Percentiles rank a stretch among this genome's conserved stretches.
Evolutionary conservation across 108 stramenopile genomes (phyloP).

Genomic region (Cyclotella sp.): DNA sequence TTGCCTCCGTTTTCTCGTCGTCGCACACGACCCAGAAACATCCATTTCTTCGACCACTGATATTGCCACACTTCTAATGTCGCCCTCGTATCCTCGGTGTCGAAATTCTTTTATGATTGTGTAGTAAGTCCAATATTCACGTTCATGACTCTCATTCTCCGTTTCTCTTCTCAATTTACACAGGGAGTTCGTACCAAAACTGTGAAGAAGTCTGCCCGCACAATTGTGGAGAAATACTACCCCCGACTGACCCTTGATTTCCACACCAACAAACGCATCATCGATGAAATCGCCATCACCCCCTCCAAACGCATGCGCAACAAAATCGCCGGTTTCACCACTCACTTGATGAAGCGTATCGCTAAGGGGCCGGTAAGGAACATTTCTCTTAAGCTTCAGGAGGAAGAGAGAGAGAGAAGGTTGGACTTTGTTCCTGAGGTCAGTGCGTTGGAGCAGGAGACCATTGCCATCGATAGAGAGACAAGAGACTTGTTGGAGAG

Average conservation of each 20-base stretch:
- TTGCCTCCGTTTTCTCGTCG: too few relatives aligned
- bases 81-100: background rate
- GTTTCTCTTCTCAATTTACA: background rate
- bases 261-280: slow-evolving; percentile 99
- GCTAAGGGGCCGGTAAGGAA: slow-evolving; percentile 98
- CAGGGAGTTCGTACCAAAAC: slow-evolving; percentile 99
- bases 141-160: background rate
- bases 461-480: slow-evolving; percentile 95
- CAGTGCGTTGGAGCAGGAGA: slow-evolving; percentile 96
- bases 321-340: slow-evolving; percentile 99
- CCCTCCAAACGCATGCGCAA: slow-evolving; percentile 99
- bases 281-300: slow-evolving; percentile 96
- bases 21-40: too few relatives aligned
- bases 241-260: slow-evolving; percentile 98
- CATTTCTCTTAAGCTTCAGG: slow-evolving; percentile 99
- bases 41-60: too few relatives aligned
- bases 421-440: slow-evolving; percentile 99
- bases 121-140: slow-evolving; percentile 18
- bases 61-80: background rate
- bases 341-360: slow-evolving; percentile 99
- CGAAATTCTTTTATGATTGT: background rate
- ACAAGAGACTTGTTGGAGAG: slow-evolving; percentile 97
- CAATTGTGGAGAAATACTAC: slow-evolving; percentile 99
- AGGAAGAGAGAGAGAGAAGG: slow-evolving; percentile 99
- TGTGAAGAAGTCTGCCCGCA: slow-evolving; percentile 99